Conservation (phyloP, 768 basidiomycete genomes). For the Pholiota molesta region DNA sequence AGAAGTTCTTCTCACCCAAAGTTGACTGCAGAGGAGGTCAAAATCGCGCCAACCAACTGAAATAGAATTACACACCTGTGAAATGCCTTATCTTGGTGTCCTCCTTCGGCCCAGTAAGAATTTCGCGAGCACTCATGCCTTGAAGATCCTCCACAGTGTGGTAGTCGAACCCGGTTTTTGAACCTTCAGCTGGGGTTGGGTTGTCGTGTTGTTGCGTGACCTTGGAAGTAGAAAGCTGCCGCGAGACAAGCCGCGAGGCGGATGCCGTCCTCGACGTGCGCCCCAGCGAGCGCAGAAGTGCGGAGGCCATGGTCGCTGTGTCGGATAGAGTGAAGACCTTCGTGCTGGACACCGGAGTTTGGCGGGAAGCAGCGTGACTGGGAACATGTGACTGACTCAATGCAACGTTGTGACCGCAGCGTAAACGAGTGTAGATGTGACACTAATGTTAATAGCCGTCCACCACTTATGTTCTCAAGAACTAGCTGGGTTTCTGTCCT, state of each 20-base stretch:
- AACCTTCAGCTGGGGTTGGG: conserved; percentile 28
- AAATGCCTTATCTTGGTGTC: conserved; percentile 92
- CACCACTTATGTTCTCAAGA: conserved; percentile 9
- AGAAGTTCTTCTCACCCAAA: conserved; percentile 67
- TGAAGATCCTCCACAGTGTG: conserved; percentile 87
- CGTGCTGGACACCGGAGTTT: conserved; percentile 33
- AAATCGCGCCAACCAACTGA: conserved; percentile 1
- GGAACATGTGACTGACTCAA: conserved; percentile 15
- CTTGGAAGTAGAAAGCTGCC: conserved; percentile 41
- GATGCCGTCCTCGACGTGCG: conserved; percentile 39
- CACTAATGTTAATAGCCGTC: conserved; percentile 1
- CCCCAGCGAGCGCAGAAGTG: conserved; percentile 65
- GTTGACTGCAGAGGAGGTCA: conserved; percentile 63
- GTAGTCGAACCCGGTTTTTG: conserved; percentile 60
- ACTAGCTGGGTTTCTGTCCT: conserved; percentile 7
- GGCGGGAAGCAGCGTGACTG: conserved; percentile 36
- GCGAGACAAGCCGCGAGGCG: conserved; percentile 32
- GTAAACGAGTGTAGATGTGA: conserved; percentile 13
- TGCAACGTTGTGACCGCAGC: conserved; percentile 16
- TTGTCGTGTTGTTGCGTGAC: conserved; percentile 30
- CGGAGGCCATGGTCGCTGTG: conserved; percentile 60
- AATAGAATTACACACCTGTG: conserved; percentile 63
- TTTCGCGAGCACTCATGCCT: conserved; percentile 75
- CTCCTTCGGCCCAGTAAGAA: conserved; percentile 75
- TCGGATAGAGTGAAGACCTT: conserved; percentile 27